phyloP scores from a whole-genome alignment of 129 eudicot genomes.

The Arctium lappa region DNA sequence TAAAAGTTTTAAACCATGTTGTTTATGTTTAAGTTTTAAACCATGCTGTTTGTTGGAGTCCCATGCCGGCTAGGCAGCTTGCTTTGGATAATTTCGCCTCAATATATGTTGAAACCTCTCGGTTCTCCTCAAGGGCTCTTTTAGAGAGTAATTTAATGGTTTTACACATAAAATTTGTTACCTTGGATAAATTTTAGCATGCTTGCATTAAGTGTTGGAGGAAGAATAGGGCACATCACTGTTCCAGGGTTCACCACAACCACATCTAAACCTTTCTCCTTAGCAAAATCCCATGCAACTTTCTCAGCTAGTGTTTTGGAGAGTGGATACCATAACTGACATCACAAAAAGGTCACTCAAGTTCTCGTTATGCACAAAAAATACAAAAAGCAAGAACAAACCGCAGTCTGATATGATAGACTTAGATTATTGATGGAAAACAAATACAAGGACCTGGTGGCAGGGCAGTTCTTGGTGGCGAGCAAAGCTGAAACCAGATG shows the following conservation, averaged over 20 bases:
- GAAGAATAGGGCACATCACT: conserved; percentile 82
- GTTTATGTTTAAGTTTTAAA: too few species aligned
- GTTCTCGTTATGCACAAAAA: conserved; percentile 6
- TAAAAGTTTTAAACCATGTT: too few species aligned
- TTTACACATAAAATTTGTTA: conserved; percentile 21
- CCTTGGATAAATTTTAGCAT: conserved; percentile 79
- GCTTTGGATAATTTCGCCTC: not conserved
- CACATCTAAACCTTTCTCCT: conserved; percentile 70
- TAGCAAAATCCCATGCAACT: conserved; percentile 86
- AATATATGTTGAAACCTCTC: not conserved
- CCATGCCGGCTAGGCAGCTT: not conserved
- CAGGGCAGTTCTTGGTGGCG: too few species aligned
- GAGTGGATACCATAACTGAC: conserved; percentile 84
- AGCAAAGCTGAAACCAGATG: too few species aligned
- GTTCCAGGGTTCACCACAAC: conserved; percentile 95
- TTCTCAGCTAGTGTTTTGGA: conserved; percentile 90
- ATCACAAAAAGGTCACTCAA: not conserved
- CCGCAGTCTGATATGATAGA: not conserved
- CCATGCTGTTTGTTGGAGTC: not conserved
- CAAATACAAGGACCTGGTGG: too few species aligned
- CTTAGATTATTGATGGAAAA: not conserved
- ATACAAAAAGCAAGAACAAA: not conserved
- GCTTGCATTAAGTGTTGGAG: conserved; percentile 83
- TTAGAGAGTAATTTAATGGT: not conserved
- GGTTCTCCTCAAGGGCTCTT: not conserved